Percentiles rank a stretch among this genome's conserved stretches.
These are phyloP conservation scores for Exophiala calicioides DNA, from an alignment of 2,329 filamentous ascomycete genomes.

Conservation along the genomic window DNA sequence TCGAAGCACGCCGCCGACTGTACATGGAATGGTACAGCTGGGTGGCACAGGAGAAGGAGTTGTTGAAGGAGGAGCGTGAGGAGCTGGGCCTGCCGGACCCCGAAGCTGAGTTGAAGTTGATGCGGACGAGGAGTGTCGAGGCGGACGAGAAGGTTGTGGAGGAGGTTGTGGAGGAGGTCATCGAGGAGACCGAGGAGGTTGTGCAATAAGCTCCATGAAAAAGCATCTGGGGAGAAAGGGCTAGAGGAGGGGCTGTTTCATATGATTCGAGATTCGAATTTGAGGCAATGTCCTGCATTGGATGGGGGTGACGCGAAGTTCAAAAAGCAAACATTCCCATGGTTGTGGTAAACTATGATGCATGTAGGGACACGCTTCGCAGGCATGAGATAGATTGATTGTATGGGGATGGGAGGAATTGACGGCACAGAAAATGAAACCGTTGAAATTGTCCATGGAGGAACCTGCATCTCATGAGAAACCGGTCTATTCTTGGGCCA, in stretches of 20 bases:
- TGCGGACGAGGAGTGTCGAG: conserved; percentile 56
- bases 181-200: conserved; percentile 81
- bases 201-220: conserved; percentile 33
- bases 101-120: conserved; percentile 57
- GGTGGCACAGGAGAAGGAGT: conserved; percentile 71
- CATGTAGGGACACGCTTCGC: too few species aligned
- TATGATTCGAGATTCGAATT: not conserved
- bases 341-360: too few species aligned
- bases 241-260: not conserved
- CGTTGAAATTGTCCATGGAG: too few species aligned
- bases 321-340: not conserved
- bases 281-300: too few species aligned
- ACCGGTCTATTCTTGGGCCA: too few species aligned
- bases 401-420: too few species aligned
- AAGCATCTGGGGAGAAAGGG: too few species aligned
- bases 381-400: too few species aligned
- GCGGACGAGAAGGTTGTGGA: conserved; percentile 70
- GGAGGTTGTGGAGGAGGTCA: conserved; percentile 81
- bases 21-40: conserved; percentile 89
- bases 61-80: conserved; percentile 71
- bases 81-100: conserved; percentile 67
- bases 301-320: not conserved
- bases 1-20: conserved; percentile 78
- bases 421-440: too few species aligned
- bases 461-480: too few species aligned